These are phyloP conservation scores for Aspergillus conjunctus DNA, from an alignment of 495 filamentous ascomycete species.

Conservation along the genomic window DNA sequence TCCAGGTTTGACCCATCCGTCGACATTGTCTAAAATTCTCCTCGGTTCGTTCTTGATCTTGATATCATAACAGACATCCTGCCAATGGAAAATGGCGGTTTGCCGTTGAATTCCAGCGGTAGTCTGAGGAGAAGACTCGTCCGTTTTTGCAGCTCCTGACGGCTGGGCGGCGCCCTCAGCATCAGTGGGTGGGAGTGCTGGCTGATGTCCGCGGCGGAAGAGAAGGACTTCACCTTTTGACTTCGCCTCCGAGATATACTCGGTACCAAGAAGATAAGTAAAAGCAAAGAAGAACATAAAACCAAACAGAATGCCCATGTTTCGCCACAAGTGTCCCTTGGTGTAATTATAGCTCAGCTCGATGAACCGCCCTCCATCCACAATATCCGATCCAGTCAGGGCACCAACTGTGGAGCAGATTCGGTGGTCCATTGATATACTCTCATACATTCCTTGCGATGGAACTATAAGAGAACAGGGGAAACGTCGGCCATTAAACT, in stretches of 20 bases:
- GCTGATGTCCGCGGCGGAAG: slow-evolving; percentile 38
- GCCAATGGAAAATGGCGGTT: slow-evolving; percentile 71
- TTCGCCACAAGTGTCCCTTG: slow-evolving; percentile 62
- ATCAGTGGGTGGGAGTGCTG: slow-evolving; percentile 11
- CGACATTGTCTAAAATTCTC: slow-evolving; percentile 63
- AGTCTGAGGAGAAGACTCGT: slow-evolving; percentile 37
- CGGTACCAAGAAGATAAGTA: slow-evolving; percentile 46
- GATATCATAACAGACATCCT: slow-evolving; percentile 70
- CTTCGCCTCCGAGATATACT: slow-evolving; percentile 35
- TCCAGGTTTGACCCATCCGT: slow-evolving; percentile 69
- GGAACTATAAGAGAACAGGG: slow-evolving; percentile 51
- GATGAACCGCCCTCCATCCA: slow-evolving; percentile 54
- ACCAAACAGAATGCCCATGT: slow-evolving; percentile 61
- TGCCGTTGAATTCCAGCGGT: slow-evolving; percentile 44
- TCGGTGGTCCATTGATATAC: slow-evolving; percentile 18
- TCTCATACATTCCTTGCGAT: slow-evolving; percentile 34
- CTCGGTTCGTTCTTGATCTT: slow-evolving; percentile 60
- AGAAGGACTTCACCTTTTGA: slow-evolving; percentile 39
- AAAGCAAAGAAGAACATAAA: slow-evolving; percentile 44
- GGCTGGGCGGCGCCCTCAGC: slow-evolving; percentile 36
- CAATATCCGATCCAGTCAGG: slow-evolving; percentile 35
- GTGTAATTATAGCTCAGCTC: slow-evolving; percentile 53
- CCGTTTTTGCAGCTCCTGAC: slow-evolving; percentile 40
- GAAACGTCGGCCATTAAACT: slow-evolving; percentile 59
- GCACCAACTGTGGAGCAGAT: slow-evolving; percentile 20